Conservation (phyloP, 179 eudicot species). For the Drosera spatulata region DNA sequence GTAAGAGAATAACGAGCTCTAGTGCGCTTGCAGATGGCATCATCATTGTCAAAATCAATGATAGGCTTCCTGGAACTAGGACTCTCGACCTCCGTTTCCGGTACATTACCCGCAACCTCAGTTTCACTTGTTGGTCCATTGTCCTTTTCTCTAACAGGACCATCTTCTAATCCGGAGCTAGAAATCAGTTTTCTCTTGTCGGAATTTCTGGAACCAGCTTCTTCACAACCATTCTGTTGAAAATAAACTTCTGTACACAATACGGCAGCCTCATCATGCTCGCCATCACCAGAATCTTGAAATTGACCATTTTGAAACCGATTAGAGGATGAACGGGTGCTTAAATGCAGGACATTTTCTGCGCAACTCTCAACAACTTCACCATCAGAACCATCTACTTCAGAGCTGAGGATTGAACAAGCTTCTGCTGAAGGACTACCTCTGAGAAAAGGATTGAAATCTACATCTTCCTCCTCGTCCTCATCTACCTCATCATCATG, state of each 20-base stretch:
- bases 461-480: conserved; percentile 88
- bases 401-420: conserved; percentile 90
- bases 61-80: conserved; percentile 11
- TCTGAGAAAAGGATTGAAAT: conserved; percentile 73
- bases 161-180: conserved; percentile 22
- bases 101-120: conserved; percentile 23
- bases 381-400: conserved; percentile 61
- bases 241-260: conserved; percentile 11
- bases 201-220: conserved; percentile 1
- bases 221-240: conserved; percentile 11
- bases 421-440: conserved; percentile 64
- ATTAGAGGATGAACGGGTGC: conserved; percentile 7
- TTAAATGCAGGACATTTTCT: conserved; percentile 10
- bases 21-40: conserved; percentile 86
- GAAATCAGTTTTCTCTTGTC: conserved; percentile 21
- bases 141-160: conserved; percentile 15
- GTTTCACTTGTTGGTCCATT: conserved; percentile 25
- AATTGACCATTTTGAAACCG: conserved; percentile 14
- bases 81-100: conserved; percentile 8
- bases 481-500: conserved; percentile 25
- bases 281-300: conserved; percentile 16
- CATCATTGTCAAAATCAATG: conserved; percentile 45
- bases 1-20: conserved; percentile 97
- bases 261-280: conserved; percentile 25
- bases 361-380: conserved; percentile 46